Percentiles rank a stretch among this genome's conserved stretches.
Conservation (phyloP, 768 basidiomycete genomes). For the Panus rudis region DNA sequence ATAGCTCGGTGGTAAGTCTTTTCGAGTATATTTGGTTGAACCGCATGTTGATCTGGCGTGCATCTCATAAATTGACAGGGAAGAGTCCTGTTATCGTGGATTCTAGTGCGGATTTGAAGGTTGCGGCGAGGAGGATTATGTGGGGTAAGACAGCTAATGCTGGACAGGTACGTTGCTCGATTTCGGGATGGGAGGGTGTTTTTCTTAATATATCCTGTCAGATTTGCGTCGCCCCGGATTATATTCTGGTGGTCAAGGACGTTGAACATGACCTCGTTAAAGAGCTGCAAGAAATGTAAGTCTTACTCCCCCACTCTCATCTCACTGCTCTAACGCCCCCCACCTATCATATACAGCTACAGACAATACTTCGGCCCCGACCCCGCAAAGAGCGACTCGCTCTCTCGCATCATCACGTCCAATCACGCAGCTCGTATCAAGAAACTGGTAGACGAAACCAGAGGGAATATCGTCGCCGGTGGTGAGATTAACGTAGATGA, state of each 20-base stretch:
- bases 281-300: conserved; percentile 38
- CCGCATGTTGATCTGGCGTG: not conserved
- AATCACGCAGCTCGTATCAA: conserved; percentile 56
- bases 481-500: conserved; percentile 52
- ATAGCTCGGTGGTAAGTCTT: conserved; percentile 52
- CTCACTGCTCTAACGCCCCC: conserved; percentile 16
- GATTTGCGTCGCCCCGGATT: conserved; percentile 63
- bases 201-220: conserved; percentile 26
- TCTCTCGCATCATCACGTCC: conserved; percentile 44
- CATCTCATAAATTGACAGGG: conserved; percentile 28
- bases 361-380: conserved; percentile 46
- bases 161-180: conserved; percentile 34
- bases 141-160: conserved; percentile 79
- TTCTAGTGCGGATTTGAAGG: conserved; percentile 56
- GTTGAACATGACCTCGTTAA: conserved; percentile 33
- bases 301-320: not conserved
- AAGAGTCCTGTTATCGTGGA: conserved; percentile 76
- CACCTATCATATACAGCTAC: conserved; percentile 29
- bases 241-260: conserved; percentile 37
- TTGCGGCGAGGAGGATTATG: conserved; percentile 62
- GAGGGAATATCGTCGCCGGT: conserved; percentile 59
- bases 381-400: conserved; percentile 32
- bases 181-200: not conserved
- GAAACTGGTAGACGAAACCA: conserved; percentile 53
- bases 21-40: too few species aligned